Evolutionary conservation across 2,329 filamentous ascomycete genomes (phyloP), one percentile per base, ranked within the genome.

Genomic region (Parafenestella ontariensis): DNA sequence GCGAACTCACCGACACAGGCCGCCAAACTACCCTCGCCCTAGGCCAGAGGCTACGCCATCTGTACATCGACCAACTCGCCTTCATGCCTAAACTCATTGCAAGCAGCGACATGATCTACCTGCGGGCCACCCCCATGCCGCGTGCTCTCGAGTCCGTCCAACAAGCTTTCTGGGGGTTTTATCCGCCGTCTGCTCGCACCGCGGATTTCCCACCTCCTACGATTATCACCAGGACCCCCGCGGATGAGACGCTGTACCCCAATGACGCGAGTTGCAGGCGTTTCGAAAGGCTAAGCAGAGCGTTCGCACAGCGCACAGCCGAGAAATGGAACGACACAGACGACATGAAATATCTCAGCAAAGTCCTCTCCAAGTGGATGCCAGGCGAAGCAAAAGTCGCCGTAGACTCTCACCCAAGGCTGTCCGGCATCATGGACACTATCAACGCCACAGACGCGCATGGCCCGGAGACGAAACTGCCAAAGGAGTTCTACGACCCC

Each of bases 351-450:
- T 93, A 96, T 72, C 79, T 97, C 21, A 92, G 89, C 66, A 87
- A 85, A 56, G 78, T 90, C 54, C 87, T 93, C 49, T 87, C 89
- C 31, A 92, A 90, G 73, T 96, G 89, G 86, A 96, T 98, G 90
- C 91, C 92, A 0, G 82, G 86, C 7, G 82, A 83, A 41, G 72
- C 73, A 26, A 82, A 83, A 34, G 87, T 97, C 8, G 90, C 89
- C 23, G 91, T 98, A 8, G 92, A 97, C 74, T 88, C 88, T 1
- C 88, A 89, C 55, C 95, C 95, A 0, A 84, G 93, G 40, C 81
- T 98, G 11, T 92, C 88, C 5, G 95, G 95, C 48, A 89, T 99
- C 67, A 92, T 96, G 89, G 95, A 99, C 77, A 95, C 91, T 0
- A 85, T 98, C 69, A 98, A 97, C 72, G 87, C 91, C 6, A 96